phyloP scores from a whole-genome alignment of 495 filamentous ascomycete species.

The Mytilinidion resinicola region DNA sequence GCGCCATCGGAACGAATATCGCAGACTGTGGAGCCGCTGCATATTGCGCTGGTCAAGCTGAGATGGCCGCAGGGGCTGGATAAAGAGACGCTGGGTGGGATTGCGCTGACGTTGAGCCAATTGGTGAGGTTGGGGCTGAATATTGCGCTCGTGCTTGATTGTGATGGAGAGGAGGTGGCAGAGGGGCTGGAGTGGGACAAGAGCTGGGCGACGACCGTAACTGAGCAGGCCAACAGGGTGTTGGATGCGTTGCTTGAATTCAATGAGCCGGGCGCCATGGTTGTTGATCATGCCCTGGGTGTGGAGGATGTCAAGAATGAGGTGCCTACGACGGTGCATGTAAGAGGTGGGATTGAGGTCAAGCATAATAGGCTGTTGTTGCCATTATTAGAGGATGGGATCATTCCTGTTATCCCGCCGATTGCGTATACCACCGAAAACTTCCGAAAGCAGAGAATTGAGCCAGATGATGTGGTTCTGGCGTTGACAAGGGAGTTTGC shows the following conservation, averaged over 20 bases:
- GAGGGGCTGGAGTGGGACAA: conserved; percentile 7
- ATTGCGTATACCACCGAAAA: conserved; percentile 62
- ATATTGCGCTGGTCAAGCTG: conserved; percentile 83
- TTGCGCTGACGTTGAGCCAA: conserved; percentile 77
- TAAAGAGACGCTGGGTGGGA: conserved; percentile 60
- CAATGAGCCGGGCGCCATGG: conserved; percentile 57
- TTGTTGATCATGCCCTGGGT: conserved; percentile 60
- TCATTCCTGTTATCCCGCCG: conserved; percentile 63
- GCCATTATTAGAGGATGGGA: conserved; percentile 62
- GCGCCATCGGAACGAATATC: conserved; percentile 1
- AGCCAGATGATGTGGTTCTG: conserved; percentile 62
- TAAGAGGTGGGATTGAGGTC: conserved; percentile 39
- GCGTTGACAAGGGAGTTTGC: conserved; percentile 68
- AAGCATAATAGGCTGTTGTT: conserved; percentile 56
- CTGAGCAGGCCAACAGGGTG: conserved; percentile 66
- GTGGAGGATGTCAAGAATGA: conserved; percentile 31
- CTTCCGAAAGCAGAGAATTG: conserved; percentile 48
- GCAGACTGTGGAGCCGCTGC: conserved; percentile 47
- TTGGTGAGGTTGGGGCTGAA: conserved; percentile 72
- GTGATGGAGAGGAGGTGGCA: conserved; percentile 36
- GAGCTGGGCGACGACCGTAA: conserved; percentile 42
- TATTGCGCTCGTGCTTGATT: conserved; percentile 77
- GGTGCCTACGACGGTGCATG: conserved; percentile 26
- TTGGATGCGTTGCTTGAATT: conserved; percentile 63
- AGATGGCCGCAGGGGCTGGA: conserved; percentile 62